These are phyloP conservation scores for Phaeoacremonium minimum DNA, from an alignment of 2,329 filamentous ascomycete species.

Conservation along the genomic window DNA sequence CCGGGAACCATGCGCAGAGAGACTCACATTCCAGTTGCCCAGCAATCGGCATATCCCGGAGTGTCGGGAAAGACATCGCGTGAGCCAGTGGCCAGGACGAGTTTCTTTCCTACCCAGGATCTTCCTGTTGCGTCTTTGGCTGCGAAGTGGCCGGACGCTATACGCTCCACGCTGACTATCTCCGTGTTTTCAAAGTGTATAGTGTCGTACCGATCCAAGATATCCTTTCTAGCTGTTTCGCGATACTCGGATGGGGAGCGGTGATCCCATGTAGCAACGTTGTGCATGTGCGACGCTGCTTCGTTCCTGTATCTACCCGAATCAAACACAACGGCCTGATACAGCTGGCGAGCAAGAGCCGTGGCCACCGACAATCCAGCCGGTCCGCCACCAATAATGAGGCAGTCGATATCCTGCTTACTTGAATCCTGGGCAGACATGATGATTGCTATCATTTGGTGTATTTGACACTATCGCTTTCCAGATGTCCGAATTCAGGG, in stretches of 20 bases:
- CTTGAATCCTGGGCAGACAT: too few species aligned
- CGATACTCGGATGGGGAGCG: slow-evolving; percentile 26
- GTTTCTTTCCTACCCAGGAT: slow-evolving; percentile 42
- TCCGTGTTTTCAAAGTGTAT: slow-evolving; percentile 21
- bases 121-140: slow-evolving; percentile 32
- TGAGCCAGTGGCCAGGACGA: slow-evolving; percentile 52
- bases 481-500: too few species aligned
- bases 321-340: slow-evolving; percentile 44
- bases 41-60: slow-evolving; percentile 49
- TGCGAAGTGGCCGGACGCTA: slow-evolving; percentile 5
- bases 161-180: slow-evolving; percentile 16
- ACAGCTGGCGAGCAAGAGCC: slow-evolving; percentile 42
- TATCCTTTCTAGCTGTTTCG: slow-evolving; percentile 24
- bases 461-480: too few species aligned
- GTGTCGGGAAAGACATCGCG: slow-evolving; percentile 46
- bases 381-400: slow-evolving; percentile 50
- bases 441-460: too few species aligned
- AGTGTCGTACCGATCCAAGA: slow-evolving; percentile 26
- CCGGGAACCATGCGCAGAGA: too few species aligned
- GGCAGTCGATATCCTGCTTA: too few species aligned
- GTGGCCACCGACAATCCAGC: slow-evolving; percentile 43
- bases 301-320: slow-evolving; percentile 46
- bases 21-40: slow-evolving; percentile 45
- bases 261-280: slow-evolving; percentile 33
- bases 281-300: slow-evolving; percentile 43